Conservation (phyloP, 345 rosid species). For the Citrus australasica region DNA sequence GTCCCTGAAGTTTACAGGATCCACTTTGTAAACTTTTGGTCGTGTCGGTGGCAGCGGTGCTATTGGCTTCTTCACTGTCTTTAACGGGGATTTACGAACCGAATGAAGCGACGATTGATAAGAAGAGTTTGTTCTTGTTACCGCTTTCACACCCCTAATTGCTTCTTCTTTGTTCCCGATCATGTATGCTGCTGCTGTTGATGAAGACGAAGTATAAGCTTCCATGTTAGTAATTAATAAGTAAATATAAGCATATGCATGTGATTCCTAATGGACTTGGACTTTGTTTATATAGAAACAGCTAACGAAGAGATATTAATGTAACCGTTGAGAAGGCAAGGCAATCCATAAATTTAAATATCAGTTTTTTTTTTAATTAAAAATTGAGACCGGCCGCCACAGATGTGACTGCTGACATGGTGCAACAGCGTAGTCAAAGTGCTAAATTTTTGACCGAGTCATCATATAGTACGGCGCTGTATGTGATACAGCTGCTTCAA, state of each 20-base stretch:
- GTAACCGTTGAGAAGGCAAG: background rate
- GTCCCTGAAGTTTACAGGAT: conserved; percentile 67
- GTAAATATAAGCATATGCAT: background rate
- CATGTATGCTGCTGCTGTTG: conserved; percentile 5
- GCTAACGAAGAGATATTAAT: background rate
- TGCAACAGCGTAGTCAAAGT: background rate
- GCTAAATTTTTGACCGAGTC: conserved; percentile 32
- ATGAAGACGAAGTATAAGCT: conserved; percentile 27
- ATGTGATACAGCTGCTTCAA: too few species aligned
- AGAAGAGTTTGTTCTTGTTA: background rate
- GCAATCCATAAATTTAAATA: background rate
- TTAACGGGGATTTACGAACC: conserved; percentile 44
- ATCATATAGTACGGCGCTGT: too few species aligned
- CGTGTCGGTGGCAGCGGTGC: conserved; percentile 62
- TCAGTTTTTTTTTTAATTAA: background rate
- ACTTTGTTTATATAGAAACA: background rate
- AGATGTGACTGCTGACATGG: conserved; percentile 10
- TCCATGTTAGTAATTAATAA: conserved; percentile 19
- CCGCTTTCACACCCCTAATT: too few species aligned
- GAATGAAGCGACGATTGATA: conserved; percentile 50
- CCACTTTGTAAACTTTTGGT: conserved; percentile 74
- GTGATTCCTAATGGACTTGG: background rate
- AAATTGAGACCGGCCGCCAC: conserved; percentile 19
- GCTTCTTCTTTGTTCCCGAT: too few species aligned
- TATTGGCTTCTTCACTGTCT: conserved; percentile 61